Evolutionary conservation across 768 basidiomycete species (phyloP).

Genomic region (Cystofilobasidium macerans): DNA sequence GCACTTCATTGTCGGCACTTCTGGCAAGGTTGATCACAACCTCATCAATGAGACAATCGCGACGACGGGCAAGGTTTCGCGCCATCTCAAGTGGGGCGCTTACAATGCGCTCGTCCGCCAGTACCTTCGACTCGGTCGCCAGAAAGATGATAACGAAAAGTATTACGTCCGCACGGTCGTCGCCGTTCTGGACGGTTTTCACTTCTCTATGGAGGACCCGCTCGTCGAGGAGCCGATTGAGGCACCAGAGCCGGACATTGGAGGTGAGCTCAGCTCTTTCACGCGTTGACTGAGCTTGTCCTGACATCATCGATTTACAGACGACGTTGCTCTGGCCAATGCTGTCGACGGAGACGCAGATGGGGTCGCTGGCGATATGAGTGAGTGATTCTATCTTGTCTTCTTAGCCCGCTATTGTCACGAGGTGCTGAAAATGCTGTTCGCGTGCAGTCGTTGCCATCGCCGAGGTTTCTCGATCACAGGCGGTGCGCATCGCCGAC

Average conservation of each 20-base stretch:
- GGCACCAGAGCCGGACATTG: slow-evolving; percentile 31
- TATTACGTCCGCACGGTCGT: slow-evolving; percentile 77
- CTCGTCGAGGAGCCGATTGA: slow-evolving; percentile 36
- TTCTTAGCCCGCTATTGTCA: too few relatives aligned
- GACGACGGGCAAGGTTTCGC: slow-evolving; percentile 65
- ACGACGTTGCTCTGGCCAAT: too few relatives aligned
- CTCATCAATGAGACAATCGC: slow-evolving; percentile 80
- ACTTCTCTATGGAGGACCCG: slow-evolving; percentile 67
- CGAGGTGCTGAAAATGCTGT: too few relatives aligned
- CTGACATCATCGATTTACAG: too few relatives aligned
- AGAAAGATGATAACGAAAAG: slow-evolving; percentile 60
- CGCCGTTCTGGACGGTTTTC: slow-evolving; percentile 75
- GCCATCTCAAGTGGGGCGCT: slow-evolving; percentile 65
- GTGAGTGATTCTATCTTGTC: not conserved
- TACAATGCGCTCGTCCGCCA: slow-evolving; percentile 71
- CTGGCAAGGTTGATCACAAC: slow-evolving; percentile 56
- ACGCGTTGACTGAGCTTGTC: too few relatives aligned
- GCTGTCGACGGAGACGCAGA: too few relatives aligned
- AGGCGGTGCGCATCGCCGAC: slow-evolving; percentile 49
- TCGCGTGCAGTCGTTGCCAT: too few relatives aligned
- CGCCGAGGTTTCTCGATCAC: slow-evolving; percentile 13
- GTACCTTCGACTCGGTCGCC: slow-evolving; percentile 53
- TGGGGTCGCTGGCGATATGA: not conserved
- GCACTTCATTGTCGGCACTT: slow-evolving; percentile 59
- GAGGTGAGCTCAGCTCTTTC: slow-evolving; percentile 6